Evolutionary conservation across 805 yeast genomes (phyloP).

Genomic region (Sugiyamaella mastotermitis): DNA sequence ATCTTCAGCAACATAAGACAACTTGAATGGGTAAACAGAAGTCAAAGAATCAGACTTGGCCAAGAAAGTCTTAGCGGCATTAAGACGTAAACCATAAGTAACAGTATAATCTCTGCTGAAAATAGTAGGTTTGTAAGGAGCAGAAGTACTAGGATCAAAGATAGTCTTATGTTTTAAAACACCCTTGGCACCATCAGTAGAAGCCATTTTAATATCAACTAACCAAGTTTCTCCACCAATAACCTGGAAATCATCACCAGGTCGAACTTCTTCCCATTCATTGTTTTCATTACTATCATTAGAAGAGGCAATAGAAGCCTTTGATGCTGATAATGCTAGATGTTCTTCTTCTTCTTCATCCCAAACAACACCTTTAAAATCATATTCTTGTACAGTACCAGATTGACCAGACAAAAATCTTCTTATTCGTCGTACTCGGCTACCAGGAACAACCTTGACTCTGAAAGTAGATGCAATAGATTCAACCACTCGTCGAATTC

Average conservation of each 20-base stretch:
- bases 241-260: conserved; percentile 63
- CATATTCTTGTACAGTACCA: conserved; percentile 88
- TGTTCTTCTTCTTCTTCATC: conserved; percentile 21
- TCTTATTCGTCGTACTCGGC: conserved; percentile 84
- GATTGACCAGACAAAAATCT: conserved; percentile 95
- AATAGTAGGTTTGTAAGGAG: conserved; percentile 42
- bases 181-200: conserved; percentile 40
- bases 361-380: conserved; percentile 76
- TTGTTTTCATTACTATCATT: conserved; percentile 6
- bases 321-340: conserved; percentile 3
- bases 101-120: conserved; percentile 85
- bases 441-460: conserved; percentile 86
- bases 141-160: conserved; percentile 6
- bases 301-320: conserved; percentile 7
- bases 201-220: conserved; percentile 76
- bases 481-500: conserved; percentile 73
- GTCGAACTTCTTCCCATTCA: conserved; percentile 17
- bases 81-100: conserved; percentile 67
- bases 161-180: conserved; percentile 24
- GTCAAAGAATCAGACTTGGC: conserved; percentile 61
- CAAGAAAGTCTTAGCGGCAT: conserved; percentile 64
- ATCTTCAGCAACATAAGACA: conserved; percentile 58
- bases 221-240: conserved; percentile 80
- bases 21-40: conserved; percentile 89
- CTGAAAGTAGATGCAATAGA: conserved; percentile 78